Evolutionary conservation across 345 rosid species (phyloP).

Genomic region (Linum tenue): DNA sequence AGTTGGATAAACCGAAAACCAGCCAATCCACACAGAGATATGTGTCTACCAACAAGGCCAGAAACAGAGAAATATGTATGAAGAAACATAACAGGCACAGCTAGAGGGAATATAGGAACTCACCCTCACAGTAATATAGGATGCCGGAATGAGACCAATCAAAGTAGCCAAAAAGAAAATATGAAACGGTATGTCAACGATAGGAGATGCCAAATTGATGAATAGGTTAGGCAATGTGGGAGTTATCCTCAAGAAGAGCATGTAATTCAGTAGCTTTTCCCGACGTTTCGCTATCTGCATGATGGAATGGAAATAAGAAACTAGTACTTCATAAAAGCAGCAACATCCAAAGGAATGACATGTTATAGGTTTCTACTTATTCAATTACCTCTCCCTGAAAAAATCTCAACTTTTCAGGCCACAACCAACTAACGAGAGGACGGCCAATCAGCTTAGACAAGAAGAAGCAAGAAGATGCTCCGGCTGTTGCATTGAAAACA

Average conservation of each 20-base stretch:
- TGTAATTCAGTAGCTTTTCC: slow-evolving; percentile 89
- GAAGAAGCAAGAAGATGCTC: slow-evolving; percentile 90
- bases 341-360: neutral
- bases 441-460: slow-evolving; percentile 86
- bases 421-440: slow-evolving; percentile 83
- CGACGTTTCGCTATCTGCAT: slow-evolving; percentile 75
- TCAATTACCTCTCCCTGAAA: slow-evolving; percentile 80
- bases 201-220: slow-evolving; percentile 94
- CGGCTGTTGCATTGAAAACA: slow-evolving; percentile 85
- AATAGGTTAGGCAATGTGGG: slow-evolving; percentile 96
- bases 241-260: slow-evolving; percentile 93
- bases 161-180: slow-evolving; percentile 83
- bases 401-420: slow-evolving; percentile 93
- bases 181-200: slow-evolving; percentile 93
- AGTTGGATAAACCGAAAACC: no score
- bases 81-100: neutral
- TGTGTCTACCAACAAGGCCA: no score
- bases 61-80: no score
- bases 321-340: neutral
- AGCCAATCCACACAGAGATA: no score
- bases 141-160: slow-evolving; percentile 86
- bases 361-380: no score
- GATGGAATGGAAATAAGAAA: slow-evolving; percentile 3
- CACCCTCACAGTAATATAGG: slow-evolving; percentile 88
- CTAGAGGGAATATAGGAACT: slow-evolving; percentile 14